Base-by-base conservation (phyloP, 1,284 basidiomycete species). In the Leccinum pachyderme region DNA sequence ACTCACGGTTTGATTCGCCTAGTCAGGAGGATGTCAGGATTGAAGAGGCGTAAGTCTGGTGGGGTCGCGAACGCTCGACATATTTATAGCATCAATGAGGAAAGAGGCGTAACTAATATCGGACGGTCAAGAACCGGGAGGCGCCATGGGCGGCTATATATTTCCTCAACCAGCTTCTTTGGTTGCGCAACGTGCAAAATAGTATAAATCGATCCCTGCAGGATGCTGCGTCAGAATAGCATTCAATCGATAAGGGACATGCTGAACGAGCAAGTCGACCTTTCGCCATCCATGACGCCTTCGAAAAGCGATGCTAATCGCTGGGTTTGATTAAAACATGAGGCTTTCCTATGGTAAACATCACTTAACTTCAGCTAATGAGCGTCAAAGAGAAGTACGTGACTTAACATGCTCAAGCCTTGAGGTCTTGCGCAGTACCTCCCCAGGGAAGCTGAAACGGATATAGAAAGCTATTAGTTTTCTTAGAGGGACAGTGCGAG, bases 51-150 rank as follows among this genome's bases (percentile, higher is more conserved):
- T 28, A 45, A 31, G 37, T 32, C 11, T 51, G 35, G 27, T 57
- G 57, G 11, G 24, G 25, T 35, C 18, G 32, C 7, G 18, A 45
- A 28, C 27, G 8, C 15, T 24, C n/a, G 12, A 24, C n/a, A 46
- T 43, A 61, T 65, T 69, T 65, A 69, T 65, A 66, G 13, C 24
- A 24, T 46, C 29, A 24, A 45, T 33, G 28, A 15, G 22, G 29
- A 31, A 51, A 50, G 37, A 24, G 39, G 39, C 25, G 35, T 7
- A 18, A 33, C 5, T 15, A 7, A 35, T 27, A 41, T 18, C 7
- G 15, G 32, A 25, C 33, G 46, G 18, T 35, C 7, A 22, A 32
- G 51, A 28, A 29, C 43, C 29, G 29, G 49, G 37, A 51, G 33
- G 35, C 52, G 47, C 28, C 28, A 33, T 56, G 54, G 52, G 63